Percentiles rank a stretch among this genome's conserved stretches.
These are phyloP conservation scores for Coemansia sp. DNA, from an alignment of 192 early-diverging fungal genomes.

Conservation along the genomic window DNA sequence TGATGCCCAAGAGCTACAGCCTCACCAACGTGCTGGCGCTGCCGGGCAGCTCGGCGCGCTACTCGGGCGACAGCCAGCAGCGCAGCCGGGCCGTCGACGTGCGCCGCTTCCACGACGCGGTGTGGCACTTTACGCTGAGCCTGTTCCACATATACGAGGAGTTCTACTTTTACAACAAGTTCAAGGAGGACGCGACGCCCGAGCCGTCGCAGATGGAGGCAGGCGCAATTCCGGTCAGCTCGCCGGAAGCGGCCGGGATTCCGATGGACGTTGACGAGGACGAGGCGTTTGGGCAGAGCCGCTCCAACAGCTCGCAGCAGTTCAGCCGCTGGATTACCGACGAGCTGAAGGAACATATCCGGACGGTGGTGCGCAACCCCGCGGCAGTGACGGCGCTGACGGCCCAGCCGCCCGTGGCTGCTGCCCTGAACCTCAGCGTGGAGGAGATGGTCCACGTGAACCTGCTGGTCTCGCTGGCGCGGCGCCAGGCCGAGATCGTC, in stretches of 20 bases:
- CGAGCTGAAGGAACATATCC: slow-evolving; percentile 49
- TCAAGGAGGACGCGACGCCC: slow-evolving; percentile 29
- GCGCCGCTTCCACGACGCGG: slow-evolving; percentile 44
- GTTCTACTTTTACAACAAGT: slow-evolving; percentile 49
- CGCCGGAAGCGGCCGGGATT: slow-evolving; percentile 5
- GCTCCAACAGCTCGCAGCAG: slow-evolving; percentile 22
- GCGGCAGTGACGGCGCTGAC: slow-evolving; percentile 17
- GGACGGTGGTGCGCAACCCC: slow-evolving; percentile 29
- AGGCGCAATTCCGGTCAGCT: slow-evolving; percentile 15
- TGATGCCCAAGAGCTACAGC: slow-evolving; percentile 33
- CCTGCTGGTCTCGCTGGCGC: slow-evolving; percentile 41
- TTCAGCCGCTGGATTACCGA: slow-evolving; percentile 37
- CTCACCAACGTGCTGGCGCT: slow-evolving; percentile 20
- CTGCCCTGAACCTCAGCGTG: slow-evolving; percentile 33
- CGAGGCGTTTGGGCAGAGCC: slow-evolving; percentile 9
- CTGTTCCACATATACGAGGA: slow-evolving; percentile 51
- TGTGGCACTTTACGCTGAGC: slow-evolving; percentile 51
- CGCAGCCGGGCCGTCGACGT: slow-evolving; percentile 17
- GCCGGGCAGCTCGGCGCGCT: neutral
- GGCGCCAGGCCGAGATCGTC: slow-evolving; percentile 48
- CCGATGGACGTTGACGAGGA: slow-evolving; percentile 14
- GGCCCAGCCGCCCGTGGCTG: slow-evolving; percentile 38
- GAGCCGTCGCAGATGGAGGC: slow-evolving; percentile 18
- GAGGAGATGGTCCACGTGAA: slow-evolving; percentile 50
- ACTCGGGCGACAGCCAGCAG: slow-evolving; percentile 4